These are phyloP conservation scores for Apiospora arundinis DNA, from an alignment of 2,329 filamentous ascomycete species.

Conservation along the genomic window DNA sequence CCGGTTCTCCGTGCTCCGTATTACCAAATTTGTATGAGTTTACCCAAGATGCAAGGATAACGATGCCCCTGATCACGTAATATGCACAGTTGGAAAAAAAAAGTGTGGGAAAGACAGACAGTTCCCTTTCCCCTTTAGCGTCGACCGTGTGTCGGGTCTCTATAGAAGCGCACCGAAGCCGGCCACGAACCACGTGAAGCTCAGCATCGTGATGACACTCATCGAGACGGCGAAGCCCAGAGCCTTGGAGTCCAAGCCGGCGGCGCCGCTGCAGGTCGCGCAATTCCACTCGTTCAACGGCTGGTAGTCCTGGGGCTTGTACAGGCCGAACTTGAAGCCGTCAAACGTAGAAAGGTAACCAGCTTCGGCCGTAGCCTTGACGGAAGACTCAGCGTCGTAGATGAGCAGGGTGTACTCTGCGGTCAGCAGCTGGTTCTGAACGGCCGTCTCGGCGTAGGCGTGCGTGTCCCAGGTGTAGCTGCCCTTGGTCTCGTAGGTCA, in stretches of 20 bases:
- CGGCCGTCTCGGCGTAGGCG: constrained; percentile 52
- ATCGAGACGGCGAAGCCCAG: constrained; percentile 59
- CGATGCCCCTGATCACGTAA: background rate
- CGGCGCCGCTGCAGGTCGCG: constrained; percentile 61
- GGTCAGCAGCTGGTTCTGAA: constrained; percentile 55
- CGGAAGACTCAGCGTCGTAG: constrained; percentile 60
- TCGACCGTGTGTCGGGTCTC: constrained; percentile 20
- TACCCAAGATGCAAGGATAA: background rate
- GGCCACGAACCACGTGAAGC: constrained; percentile 69
- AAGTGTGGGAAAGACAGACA: background rate
- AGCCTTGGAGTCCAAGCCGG: constrained; percentile 54
- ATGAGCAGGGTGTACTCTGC: constrained; percentile 67
- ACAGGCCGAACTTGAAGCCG: constrained; percentile 64
- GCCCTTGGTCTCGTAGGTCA: constrained; percentile 60
- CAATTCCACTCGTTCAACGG: constrained; percentile 60
- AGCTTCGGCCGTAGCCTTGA: constrained; percentile 56
- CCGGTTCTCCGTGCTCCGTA: constrained; percentile 16
- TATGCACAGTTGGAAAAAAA: constrained; percentile 20
- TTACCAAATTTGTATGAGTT: constrained; percentile 21
- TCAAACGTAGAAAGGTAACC: constrained; percentile 61
- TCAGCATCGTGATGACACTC: constrained; percentile 61
- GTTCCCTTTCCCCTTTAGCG: background rate
- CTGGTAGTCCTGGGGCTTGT: constrained; percentile 58
- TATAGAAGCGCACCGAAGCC: constrained; percentile 51
- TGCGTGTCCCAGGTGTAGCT: constrained; percentile 65